Evolutionary conservation across 148 eudicot genomes (phyloP).

Genomic region (Rhododendron kiyosumense): DNA sequence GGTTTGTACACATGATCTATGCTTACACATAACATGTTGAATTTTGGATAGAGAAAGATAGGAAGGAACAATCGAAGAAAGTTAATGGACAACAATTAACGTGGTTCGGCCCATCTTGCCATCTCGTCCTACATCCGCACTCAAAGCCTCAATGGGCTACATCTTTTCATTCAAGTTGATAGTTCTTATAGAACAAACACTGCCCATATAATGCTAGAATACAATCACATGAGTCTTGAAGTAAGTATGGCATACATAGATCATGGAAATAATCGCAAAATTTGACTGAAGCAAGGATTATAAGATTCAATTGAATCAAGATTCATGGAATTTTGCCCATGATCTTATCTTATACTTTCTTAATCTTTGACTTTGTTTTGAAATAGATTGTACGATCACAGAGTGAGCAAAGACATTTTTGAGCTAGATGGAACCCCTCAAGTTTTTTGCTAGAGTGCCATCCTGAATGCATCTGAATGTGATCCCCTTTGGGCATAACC

Average conservation of each 20-base stretch:
- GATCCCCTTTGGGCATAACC: background rate
- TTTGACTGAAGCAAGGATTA: background rate
- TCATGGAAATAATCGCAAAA: background rate
- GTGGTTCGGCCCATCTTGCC: background rate
- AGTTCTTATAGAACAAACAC: background rate
- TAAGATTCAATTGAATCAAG: background rate
- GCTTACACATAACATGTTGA: background rate
- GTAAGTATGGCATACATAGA: background rate
- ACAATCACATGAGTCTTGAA: background rate
- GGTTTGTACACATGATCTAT: background rate
- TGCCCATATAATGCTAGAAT: background rate
- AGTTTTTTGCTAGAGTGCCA: background rate
- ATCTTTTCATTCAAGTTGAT: background rate
- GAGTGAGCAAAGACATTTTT: background rate
- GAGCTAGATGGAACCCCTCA: background rate
- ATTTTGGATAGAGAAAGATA: background rate
- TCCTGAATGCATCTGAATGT: background rate
- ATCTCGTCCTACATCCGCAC: background rate
- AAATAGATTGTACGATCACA: background rate
- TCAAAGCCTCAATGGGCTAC: background rate
- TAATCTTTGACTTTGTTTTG: background rate
- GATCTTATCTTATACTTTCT: background rate
- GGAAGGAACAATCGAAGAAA: background rate
- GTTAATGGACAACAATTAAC: background rate
- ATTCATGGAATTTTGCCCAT: background rate